These are phyloP conservation scores for Penicillium turbatum DNA, from an alignment of 495 filamentous ascomycete species.

Conservation along the genomic window DNA sequence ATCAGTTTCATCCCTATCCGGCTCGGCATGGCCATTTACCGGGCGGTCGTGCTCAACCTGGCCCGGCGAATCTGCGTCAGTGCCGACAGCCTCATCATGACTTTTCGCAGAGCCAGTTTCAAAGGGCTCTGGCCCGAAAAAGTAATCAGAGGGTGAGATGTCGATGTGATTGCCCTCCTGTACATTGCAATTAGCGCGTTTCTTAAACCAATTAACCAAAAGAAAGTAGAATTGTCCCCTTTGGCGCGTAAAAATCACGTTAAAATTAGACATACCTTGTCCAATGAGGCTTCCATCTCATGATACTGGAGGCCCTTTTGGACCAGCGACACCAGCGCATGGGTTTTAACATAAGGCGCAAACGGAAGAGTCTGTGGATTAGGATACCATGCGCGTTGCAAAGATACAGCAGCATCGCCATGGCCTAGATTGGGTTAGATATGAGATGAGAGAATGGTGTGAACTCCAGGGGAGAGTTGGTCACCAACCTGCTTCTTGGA, in stretches of 20 bases:
- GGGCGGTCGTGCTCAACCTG: slow-evolving; percentile 42
- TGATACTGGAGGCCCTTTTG: slow-evolving; percentile 76
- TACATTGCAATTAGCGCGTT: slow-evolving; percentile 13
- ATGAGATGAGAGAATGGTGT: slow-evolving; percentile 8
- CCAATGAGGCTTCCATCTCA: slow-evolving; percentile 58
- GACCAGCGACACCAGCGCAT: slow-evolving; percentile 69
- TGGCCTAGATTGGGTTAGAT: slow-evolving; percentile 35
- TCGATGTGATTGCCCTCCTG: slow-evolving; percentile 43
- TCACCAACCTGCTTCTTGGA: slow-evolving; percentile 81
- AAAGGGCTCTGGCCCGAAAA: slow-evolving; percentile 49
- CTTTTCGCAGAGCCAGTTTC: slow-evolving; percentile 30
- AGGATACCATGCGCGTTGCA: slow-evolving; percentile 77
- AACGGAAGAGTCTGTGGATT: slow-evolving; percentile 72
- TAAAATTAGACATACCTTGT: slow-evolving; percentile 49
- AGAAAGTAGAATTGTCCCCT: neutral
- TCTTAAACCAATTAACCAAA: neutral
- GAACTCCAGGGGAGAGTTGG: slow-evolving; percentile 14
- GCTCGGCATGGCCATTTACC: slow-evolving; percentile 42
- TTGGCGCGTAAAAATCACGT: neutral
- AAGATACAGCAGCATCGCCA: slow-evolving; percentile 69
- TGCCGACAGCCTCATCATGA: slow-evolving; percentile 25
- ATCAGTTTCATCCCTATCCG: slow-evolving; percentile 51
- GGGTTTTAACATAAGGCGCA: slow-evolving; percentile 68
- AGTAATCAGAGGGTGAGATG: slow-evolving; percentile 39
- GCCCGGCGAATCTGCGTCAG: slow-evolving; percentile 31